Conservation (phyloP, 2,329 filamentous ascomycete species). For the Lachnellula cervina region DNA sequence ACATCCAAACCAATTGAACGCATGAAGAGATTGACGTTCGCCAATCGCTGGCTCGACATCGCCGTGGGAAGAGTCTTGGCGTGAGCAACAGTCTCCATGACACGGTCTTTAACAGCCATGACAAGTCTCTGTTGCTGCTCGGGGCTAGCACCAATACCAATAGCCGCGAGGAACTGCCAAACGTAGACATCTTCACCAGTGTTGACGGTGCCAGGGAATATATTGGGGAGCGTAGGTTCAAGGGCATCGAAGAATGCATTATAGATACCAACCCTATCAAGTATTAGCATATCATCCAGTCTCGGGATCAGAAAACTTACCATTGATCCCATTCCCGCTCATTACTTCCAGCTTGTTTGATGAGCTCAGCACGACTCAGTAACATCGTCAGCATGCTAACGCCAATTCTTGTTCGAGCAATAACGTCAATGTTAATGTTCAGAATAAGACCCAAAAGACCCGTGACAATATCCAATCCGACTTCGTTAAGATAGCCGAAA, state of each 20-base stretch:
- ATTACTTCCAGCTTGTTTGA: constrained; percentile 72
- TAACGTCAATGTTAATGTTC: constrained; percentile 74
- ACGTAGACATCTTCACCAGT: constrained; percentile 92
- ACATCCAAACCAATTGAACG: constrained; percentile 97
- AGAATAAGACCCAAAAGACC: constrained; percentile 83
- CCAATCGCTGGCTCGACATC: constrained; percentile 76
- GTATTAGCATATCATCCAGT: constrained; percentile 29
- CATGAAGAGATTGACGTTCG: constrained; percentile 98
- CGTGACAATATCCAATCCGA: constrained; percentile 83
- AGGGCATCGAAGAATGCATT: constrained; percentile 81
- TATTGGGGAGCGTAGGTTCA: constrained; percentile 74
- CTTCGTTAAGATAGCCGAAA: constrained; percentile 86
- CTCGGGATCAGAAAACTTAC: constrained; percentile 40
- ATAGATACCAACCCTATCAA: constrained; percentile 65
- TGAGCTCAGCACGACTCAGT: constrained; percentile 85
- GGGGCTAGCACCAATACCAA: constrained; percentile 87
- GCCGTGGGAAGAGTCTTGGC: constrained; percentile 85
- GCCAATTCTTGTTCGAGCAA: constrained; percentile 82
- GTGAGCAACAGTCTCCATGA: constrained; percentile 88
- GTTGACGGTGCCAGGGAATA: constrained; percentile 90
- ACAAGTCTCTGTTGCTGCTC: constrained; percentile 95
- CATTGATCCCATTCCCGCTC: constrained; percentile 78
- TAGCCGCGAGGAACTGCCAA: constrained; percentile 94
- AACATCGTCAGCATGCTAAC: constrained; percentile 90
- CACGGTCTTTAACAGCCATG: constrained; percentile 92